Evolutionary conservation across 768 basidiomycete species (phyloP).

Genomic region (Imleria badia): DNA sequence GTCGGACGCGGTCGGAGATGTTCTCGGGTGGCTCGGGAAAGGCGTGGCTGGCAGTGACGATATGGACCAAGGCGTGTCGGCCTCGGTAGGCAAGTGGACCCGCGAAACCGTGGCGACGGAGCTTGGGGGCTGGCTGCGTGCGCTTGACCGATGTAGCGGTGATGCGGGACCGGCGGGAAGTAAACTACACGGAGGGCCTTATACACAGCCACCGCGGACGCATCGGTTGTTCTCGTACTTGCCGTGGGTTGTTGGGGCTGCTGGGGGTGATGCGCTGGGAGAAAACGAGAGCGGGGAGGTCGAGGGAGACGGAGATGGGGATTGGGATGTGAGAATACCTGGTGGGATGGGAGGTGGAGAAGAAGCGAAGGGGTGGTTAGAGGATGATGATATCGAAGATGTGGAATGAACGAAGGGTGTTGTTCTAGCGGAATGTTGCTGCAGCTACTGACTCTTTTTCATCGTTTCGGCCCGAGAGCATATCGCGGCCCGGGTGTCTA

Average conservation of each 20-base stretch:
- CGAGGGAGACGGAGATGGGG: slow-evolving; percentile 27
- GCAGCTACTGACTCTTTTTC: too few relatives aligned
- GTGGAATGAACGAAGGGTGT: slow-evolving; percentile 14
- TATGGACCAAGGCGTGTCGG: slow-evolving; percentile 1
- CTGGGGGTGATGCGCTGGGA: slow-evolving; percentile 21
- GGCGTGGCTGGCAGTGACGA: slow-evolving; percentile 18
- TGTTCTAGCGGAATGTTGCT: not conserved
- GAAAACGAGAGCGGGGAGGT: slow-evolving; percentile 31
- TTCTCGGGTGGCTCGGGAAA: slow-evolving; percentile 53
- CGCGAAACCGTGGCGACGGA: slow-evolving; percentile 51
- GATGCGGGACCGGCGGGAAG: not conserved
- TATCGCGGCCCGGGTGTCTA: not conserved
- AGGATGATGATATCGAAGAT: slow-evolving; percentile 60
- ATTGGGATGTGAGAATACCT: slow-evolving; percentile 32
- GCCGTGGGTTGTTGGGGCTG: slow-evolving; percentile 39
- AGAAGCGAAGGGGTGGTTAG: slow-evolving; percentile 50
- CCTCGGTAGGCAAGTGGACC: slow-evolving; percentile 47
- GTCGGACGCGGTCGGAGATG: slow-evolving; percentile 55
- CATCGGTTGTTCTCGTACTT: slow-evolving; percentile 55
- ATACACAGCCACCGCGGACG: slow-evolving; percentile 24
- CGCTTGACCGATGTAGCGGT: slow-evolving; percentile 33
- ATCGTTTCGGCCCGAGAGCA: not conserved
- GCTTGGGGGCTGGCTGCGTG: slow-evolving; percentile 58
- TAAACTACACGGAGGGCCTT: not conserved
- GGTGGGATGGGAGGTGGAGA: slow-evolving; percentile 26